These are phyloP conservation scores for Penicillium sp. DNA, from an alignment of 2,329 filamentous ascomycete genomes.

Conservation along the genomic window DNA sequence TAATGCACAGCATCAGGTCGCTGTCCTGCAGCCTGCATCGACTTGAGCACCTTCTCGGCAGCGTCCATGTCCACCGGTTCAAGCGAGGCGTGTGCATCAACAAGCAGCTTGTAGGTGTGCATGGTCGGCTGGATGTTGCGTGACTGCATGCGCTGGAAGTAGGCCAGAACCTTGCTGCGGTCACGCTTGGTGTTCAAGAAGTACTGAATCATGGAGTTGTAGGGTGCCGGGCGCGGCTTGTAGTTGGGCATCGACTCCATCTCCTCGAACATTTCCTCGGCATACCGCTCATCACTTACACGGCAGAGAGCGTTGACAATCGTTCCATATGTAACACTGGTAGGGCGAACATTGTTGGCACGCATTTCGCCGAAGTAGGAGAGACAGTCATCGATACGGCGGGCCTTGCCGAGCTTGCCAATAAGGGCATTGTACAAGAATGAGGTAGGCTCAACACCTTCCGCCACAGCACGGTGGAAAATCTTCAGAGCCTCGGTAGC, in stretches of 20 bases:
- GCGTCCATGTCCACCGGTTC: constrained; percentile 85
- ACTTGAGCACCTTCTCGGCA: constrained; percentile 73
- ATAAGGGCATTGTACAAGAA: constrained; percentile 98
- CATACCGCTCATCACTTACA: constrained; percentile 95
- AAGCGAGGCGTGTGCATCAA: constrained; percentile 89
- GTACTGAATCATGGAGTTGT: constrained; percentile 99
- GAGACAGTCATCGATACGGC: constrained; percentile 94
- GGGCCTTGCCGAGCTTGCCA: constrained; percentile 94
- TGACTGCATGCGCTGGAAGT: constrained; percentile 89
- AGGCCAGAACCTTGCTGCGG: constrained; percentile 83
- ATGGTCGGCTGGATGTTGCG: constrained; percentile 84
- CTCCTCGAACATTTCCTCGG: constrained; percentile 95
- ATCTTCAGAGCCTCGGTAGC: constrained; percentile 95
- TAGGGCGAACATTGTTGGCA: constrained; percentile 82
- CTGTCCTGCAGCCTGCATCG: constrained; percentile 68
- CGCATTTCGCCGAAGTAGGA: constrained; percentile 99
- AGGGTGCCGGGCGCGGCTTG: constrained; percentile 92
- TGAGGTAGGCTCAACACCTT: constrained; percentile 91
- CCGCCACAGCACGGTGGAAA: constrained; percentile 85
- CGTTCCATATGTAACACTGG: constrained; percentile 95
- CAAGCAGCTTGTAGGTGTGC: constrained; percentile 95
- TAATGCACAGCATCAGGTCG: constrained; percentile 89
- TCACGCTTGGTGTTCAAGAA: constrained; percentile 97
- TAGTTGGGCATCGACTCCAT: constrained; percentile 99
- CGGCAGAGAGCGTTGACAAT: constrained; percentile 97